Evolutionary conservation across 495 filamentous ascomycete species (phyloP), one percentile per base, ranked within the genome.

Genomic region (Penicillium soppii): DNA sequence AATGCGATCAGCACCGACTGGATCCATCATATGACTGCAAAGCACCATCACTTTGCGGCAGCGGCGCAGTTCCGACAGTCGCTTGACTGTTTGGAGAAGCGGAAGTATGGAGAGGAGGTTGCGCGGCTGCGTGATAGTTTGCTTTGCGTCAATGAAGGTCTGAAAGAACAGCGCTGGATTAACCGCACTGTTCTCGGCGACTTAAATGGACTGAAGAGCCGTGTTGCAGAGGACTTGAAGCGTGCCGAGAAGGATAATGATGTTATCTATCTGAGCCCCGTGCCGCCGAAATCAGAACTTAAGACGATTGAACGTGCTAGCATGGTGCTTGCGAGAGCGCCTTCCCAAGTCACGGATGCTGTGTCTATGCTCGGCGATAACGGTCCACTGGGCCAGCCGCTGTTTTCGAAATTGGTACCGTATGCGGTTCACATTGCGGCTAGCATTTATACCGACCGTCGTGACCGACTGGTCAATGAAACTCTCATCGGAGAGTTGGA

Each of bases 11-110:
- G 89, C 58, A 90, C 86, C 38, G 89, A 95, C 49, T 97, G 94
- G 94, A 96, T 98, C 40, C 95, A 98, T 68, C 94, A 97, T 58
- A 94, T 94, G 83, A 89, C 87, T 5, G 94, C 94, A 2, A 98
- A 98, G 67, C 91, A 97, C 58, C 90, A 97, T 63, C 94, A 98
- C 65, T 97, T 98, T 68, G 94, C 94, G 23, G 95, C 90, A 1
- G 94, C 94, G 2, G 92, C 94, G 5, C 94, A 98, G 67, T 97
- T 90, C 58, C 81, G 94, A n/a, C 91, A 92, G 20, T 90, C 94
- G 5, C 84, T 90, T 43, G 92, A 97, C 56, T 95, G 90, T 57
- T 63, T 98, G 47, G 95, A 97, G 69, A 96, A 92, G 77, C 80
- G 86, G 43, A 94, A 89, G 60, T 98, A 97, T 53, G 94, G 95